Base-by-base conservation (phyloP, 1,139 yeast species). In the Geotrichum candidum region DNA sequence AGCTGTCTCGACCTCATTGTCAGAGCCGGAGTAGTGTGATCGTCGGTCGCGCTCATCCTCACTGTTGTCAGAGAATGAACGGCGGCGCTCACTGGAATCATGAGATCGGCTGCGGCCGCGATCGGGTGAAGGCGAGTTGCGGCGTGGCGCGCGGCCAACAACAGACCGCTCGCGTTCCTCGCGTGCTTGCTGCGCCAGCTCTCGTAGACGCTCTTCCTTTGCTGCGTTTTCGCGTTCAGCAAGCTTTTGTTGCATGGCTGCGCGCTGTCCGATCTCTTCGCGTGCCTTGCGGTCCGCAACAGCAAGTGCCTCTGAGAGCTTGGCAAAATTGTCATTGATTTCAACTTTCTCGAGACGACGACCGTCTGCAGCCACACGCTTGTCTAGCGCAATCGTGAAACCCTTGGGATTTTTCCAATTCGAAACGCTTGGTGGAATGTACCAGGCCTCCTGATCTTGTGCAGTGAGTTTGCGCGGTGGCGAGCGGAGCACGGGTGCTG, bases 371-470 rank as follows among this genome's bases (percentile, higher is more conserved):
- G 87, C 83, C 65, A 88, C 78, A 64, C 98, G 78, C 70, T 88
- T 88, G 62, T 91, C 96, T 54, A 94, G 74, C 0, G 89, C 85
- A 57, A 92, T 87, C 0, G 96, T 85, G 72, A 86, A 91, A 3
- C 99, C 98, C 67, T 88, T 88, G 31, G 94, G 90, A 72, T 94
- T 94, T 73, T 92, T 92, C 99, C 99, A 94, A 73, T 90, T 91
- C 1, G 98, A 92, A 0, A 94, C 83, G 0, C 96, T 91, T 0
- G 96, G 87, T 0, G 99, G 98, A 35, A 94, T 90, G 58, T 82
- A 81, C 98, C 98, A 94, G 64, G 84, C 82, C 48, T 83, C 85
- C 64, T 86, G 87, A 63, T 91, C 96, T 68, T 87, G 90, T 51
- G 85, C 84, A 0, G 94, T 83, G n/a, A 88, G 73, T 67, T 81